Conservation (phyloP, 2,329 filamentous ascomycete species). For the Pestalotiopsis sp. region DNA sequence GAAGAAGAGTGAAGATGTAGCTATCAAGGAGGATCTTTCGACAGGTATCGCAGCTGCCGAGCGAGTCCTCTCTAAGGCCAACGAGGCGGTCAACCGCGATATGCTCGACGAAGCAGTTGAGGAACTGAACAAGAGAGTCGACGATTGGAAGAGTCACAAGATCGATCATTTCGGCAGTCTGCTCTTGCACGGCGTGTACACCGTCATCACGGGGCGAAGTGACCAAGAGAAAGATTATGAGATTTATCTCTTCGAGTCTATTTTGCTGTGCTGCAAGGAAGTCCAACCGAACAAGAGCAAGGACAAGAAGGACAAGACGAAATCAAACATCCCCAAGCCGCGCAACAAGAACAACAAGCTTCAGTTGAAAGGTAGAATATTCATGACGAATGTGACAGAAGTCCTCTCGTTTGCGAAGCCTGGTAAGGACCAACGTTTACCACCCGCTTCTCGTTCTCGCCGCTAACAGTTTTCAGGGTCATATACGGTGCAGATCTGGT, state of each 20-base stretch:
- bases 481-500: conserved; percentile 96
- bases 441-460: not conserved
- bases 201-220: conserved; percentile 84
- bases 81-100: conserved; percentile 87
- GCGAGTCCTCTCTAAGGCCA: conserved; percentile 79
- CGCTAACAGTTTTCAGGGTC: conserved; percentile 61
- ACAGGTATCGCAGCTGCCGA: conserved; percentile 80
- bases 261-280: conserved; percentile 96
- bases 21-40: conserved; percentile 69
- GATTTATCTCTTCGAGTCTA: conserved; percentile 95
- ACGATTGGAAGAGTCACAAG: conserved; percentile 95
- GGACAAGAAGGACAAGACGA: conserved; percentile 70
- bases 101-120: conserved; percentile 80
- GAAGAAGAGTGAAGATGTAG: conserved; percentile 74
- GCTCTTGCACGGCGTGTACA: conserved; percentile 85
- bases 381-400: conserved; percentile 98
- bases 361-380: conserved; percentile 94
- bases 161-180: conserved; percentile 91
- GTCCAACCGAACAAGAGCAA: conserved; percentile 80
- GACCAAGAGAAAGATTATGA: conserved; percentile 96
- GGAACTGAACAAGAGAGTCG: conserved; percentile 79
- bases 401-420: conserved; percentile 85
- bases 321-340: conserved; percentile 55
- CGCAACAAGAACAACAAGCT: conserved; percentile 74
- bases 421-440: conserved; percentile 56